phyloP scores from a whole-genome alignment of 768 basidiomycete species.

The Melanogaster broomeanus region DNA sequence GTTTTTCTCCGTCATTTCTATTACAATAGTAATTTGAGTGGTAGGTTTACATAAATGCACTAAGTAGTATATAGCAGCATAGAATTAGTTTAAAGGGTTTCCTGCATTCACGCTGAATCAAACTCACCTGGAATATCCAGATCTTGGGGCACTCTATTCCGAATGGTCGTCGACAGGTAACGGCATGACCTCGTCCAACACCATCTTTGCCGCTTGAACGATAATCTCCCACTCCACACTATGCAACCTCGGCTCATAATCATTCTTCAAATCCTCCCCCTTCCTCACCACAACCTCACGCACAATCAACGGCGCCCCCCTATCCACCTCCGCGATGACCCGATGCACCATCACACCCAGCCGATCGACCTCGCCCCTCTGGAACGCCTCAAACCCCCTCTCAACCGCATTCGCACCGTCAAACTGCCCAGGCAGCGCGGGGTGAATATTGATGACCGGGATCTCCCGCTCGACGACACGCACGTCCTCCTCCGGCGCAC shows the following conservation, averaged over 20 bases:
- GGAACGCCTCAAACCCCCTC: conserved; percentile 87
- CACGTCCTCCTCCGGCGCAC: conserved; percentile 37
- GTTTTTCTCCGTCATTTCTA: background rate
- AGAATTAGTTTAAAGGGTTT: conserved; percentile 18
- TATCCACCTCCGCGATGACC: conserved; percentile 92
- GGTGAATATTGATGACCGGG: conserved; percentile 95
- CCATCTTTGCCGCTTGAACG: conserved; percentile 77
- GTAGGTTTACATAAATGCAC: conserved; percentile 21
- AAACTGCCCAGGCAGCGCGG: conserved; percentile 94
- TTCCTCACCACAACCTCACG: conserved; percentile 70
- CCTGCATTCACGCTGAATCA: conserved; percentile 1
- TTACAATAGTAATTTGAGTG: conserved; percentile 8
- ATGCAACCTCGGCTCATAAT: conserved; percentile 78
- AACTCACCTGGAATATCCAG: conserved; percentile 5
- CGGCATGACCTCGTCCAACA: conserved; percentile 56
- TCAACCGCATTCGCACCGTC: conserved; percentile 93
- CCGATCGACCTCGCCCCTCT: conserved; percentile 72
- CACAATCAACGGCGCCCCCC: conserved; percentile 85
- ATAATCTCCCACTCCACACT: conserved; percentile 86
- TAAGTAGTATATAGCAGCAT: conserved; percentile 9
- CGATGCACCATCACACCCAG: conserved; percentile 94
- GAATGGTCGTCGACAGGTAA: conserved; percentile 8
- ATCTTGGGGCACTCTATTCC: background rate
- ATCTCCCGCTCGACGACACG: conserved; percentile 40
- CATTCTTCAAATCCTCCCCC: conserved; percentile 67